Conservation (phyloP, 495 filamentous ascomycete species). For the Chaetomium cochliodes region DNA sequence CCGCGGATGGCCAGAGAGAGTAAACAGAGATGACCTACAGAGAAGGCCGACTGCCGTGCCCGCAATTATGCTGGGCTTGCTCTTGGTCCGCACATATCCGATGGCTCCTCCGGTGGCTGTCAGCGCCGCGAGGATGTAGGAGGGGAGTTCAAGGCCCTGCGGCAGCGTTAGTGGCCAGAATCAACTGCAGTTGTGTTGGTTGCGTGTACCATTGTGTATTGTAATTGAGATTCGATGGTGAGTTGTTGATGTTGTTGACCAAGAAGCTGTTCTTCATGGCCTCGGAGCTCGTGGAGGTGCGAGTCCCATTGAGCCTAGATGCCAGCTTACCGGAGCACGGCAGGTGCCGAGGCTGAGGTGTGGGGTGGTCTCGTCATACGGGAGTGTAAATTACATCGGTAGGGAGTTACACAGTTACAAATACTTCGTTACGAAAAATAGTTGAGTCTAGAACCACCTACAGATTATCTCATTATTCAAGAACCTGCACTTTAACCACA, state of each 20-base stretch:
- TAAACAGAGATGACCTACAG: conserved; percentile 35
- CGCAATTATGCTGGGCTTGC: conserved; percentile 79
- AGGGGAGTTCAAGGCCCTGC: conserved; percentile 44
- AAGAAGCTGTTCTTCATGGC: background rate
- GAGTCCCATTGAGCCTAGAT: background rate
- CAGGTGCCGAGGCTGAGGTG: background rate
- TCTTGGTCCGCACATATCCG: conserved; percentile 78
- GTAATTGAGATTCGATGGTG: background rate
- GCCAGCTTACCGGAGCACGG: background rate
- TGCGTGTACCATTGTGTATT: conserved; percentile 23
- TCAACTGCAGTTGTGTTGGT: background rate
- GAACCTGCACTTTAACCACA: background rate
- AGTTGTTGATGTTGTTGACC: background rate
- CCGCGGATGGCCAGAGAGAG: background rate
- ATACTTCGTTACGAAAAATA: no score
- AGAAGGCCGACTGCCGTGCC: conserved; percentile 74
- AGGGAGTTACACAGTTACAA: background rate
- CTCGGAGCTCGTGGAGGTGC: conserved; percentile 20
- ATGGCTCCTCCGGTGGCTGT: conserved; percentile 83
- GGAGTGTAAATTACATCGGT: background rate
- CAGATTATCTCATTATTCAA: no score
- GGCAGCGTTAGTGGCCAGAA: background rate
- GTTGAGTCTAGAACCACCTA: no score
- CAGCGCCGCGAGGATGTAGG: conserved; percentile 74
- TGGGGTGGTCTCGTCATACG: background rate